phyloP scores from a whole-genome alignment of 2,329 filamentous ascomycete species.

The Sphaerostilbella broomeana region DNA sequence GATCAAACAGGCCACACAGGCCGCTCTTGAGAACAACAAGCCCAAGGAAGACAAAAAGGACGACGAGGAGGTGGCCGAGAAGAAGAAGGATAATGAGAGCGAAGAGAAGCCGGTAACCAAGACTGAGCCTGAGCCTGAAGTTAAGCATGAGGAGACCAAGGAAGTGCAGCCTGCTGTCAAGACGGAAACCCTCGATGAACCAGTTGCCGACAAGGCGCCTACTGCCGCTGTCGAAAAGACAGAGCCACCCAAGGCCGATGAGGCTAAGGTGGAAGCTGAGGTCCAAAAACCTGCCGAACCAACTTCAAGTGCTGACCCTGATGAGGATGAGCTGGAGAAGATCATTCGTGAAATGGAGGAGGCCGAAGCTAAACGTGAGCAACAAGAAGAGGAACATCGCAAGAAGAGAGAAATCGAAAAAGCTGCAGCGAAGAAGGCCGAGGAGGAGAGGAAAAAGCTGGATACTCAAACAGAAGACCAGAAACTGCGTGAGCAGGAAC shows the following conservation, averaged over 20 bases:
- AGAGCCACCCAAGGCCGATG: constrained; percentile 12
- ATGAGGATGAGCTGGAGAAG: constrained; percentile 52
- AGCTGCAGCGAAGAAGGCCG: constrained; percentile 43
- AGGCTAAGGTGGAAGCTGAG: constrained; percentile 24
- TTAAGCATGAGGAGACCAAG: constrained; percentile 6
- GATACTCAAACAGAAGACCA: constrained; percentile 53
- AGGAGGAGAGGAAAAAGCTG: constrained; percentile 36
- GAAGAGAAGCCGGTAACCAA: constrained; percentile 23
- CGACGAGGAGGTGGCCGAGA: too few species aligned
- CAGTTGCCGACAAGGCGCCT: not conserved
- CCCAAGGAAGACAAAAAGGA: constrained; percentile 22
- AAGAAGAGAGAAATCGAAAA: constrained; percentile 43
- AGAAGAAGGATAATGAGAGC: constrained; percentile 20
- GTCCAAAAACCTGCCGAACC: constrained; percentile 24
- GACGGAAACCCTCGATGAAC: not conserved
- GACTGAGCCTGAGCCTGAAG: constrained; percentile 19
- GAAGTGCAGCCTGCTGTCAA: constrained; percentile 4
- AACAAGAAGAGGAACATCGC: constrained; percentile 38
- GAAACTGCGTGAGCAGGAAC: constrained; percentile 65
- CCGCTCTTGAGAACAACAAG: constrained; percentile 24
- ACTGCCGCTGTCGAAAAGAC: constrained; percentile 3
- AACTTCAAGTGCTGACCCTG: constrained; percentile 26
- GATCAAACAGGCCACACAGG: constrained; percentile 56
- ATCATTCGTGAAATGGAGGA: constrained; percentile 59
- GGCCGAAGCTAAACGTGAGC: constrained; percentile 44